These are phyloP conservation scores for Inga oerstediana DNA, from an alignment of 306 rosid genomes.

Conservation along the genomic window DNA sequence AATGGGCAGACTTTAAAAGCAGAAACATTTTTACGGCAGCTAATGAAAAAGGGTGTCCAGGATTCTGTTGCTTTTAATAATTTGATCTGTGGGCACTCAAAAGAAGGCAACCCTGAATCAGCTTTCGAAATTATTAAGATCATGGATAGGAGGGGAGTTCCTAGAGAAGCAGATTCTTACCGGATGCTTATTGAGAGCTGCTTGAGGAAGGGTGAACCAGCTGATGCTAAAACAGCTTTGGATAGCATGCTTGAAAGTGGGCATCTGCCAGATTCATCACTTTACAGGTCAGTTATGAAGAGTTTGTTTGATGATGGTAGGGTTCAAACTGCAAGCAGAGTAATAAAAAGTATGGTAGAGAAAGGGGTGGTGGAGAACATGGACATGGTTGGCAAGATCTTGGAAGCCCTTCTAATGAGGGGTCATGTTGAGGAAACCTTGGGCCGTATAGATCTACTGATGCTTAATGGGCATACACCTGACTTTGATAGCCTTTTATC, in stretches of 20 bases:
- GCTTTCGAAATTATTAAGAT: constrained; percentile 82
- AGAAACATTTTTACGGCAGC: constrained; percentile 74
- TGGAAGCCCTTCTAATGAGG: constrained; percentile 85
- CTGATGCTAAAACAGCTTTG: constrained; percentile 83
- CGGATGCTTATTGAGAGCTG: constrained; percentile 75
- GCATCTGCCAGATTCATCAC: constrained; percentile 64
- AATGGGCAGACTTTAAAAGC: constrained; percentile 78
- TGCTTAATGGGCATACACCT: constrained; percentile 59
- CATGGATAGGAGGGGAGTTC: constrained; percentile 81
- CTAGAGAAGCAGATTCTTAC: constrained; percentile 72
- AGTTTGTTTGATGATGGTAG: constrained; percentile 84
- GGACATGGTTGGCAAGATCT: constrained; percentile 79
- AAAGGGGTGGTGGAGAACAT: constrained; percentile 81
- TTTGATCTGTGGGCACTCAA: constrained; percentile 79
- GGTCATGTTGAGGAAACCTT: constrained; percentile 94
- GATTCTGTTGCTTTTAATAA: constrained; percentile 78
- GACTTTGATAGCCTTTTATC: constrained; percentile 65
- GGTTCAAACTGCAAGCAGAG: constrained; percentile 94
- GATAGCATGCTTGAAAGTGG: constrained; percentile 90
- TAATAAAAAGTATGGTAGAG: constrained; percentile 89
- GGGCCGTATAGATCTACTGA: constrained; percentile 77
- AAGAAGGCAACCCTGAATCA: constrained; percentile 86
- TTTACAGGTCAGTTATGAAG: constrained; percentile 74
- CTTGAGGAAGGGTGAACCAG: constrained; percentile 85
- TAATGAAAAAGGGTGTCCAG: constrained; percentile 80